Evolutionary conservation across 768 basidiomycete species (phyloP).

Genomic region (Lactarius vividus): DNA sequence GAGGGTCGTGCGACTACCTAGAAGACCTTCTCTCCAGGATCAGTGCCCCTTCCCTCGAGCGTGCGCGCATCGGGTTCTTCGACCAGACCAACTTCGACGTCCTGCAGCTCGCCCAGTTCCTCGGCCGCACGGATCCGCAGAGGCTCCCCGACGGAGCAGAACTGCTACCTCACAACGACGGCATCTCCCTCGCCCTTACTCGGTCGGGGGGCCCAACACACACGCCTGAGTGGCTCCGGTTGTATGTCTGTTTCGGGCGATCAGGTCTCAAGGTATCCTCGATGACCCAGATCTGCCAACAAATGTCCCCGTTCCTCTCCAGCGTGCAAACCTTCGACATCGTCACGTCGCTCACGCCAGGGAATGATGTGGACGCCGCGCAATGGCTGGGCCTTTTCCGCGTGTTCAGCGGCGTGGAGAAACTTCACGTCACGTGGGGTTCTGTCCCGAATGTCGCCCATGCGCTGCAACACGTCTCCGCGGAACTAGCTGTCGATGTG

Average conservation of each 20-base stretch:
- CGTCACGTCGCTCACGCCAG: not conserved
- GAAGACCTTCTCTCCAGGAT: not conserved
- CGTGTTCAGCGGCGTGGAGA: constrained; percentile 5
- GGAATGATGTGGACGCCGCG: not conserved
- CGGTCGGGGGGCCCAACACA: not conserved
- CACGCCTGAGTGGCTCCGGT: not conserved
- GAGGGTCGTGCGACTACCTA: constrained; percentile 4
- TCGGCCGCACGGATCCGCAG: not conserved
- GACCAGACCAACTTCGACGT: constrained; percentile 1
- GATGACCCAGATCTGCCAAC: constrained; percentile 1
- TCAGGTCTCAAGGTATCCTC: not conserved
- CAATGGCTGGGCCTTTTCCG: constrained; percentile 7
- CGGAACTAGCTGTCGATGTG: not conserved
- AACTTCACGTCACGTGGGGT: not conserved
- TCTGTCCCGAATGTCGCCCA: constrained; percentile 6
- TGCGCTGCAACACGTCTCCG: constrained; percentile 3
- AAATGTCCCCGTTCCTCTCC: not conserved
- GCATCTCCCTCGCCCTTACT: not conserved
- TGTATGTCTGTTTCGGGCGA: constrained; percentile 1
- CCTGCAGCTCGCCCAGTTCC: constrained; percentile 1
- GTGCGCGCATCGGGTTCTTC: not conserved
- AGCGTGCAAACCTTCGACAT: not conserved
- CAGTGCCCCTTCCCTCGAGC: not conserved
- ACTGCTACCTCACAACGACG: not conserved
- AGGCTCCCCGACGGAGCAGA: not conserved